phyloP scores from a whole-genome alignment of 768 basidiomycete genomes.

The Mycena filopes region DNA sequence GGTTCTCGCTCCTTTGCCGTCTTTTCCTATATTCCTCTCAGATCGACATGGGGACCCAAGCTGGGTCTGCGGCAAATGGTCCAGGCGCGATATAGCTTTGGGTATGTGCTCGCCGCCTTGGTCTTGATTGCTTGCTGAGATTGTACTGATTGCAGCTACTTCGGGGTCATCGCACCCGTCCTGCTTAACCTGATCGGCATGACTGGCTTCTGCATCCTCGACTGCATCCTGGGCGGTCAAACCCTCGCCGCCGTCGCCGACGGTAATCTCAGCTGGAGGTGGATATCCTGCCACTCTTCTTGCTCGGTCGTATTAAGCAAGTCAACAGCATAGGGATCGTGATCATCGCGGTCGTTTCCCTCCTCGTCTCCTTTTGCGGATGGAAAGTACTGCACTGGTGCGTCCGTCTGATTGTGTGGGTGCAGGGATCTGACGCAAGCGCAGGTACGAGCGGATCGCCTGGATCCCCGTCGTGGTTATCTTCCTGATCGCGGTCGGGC shows the following conservation, averaged over 20 bases:
- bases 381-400: constrained; percentile 59
- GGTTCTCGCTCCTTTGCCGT: background rate
- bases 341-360: constrained; percentile 74
- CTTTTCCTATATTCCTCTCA: constrained; percentile 26
- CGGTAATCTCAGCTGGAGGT: constrained; percentile 57
- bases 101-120: constrained; percentile 36
- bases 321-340: constrained; percentile 80
- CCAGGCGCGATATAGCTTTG: constrained; percentile 59
- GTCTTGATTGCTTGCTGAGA: background rate
- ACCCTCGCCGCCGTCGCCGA: constrained; percentile 54
- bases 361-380: constrained; percentile 73
- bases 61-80: constrained; percentile 91
- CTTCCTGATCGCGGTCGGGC: constrained; percentile 75
- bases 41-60: constrained; percentile 82
- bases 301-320: background rate
- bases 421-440: background rate
- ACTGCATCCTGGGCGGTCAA: constrained; percentile 77
- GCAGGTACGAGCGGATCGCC: constrained; percentile 73
- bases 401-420: background rate
- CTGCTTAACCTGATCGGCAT: constrained; percentile 71
- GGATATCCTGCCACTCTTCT: constrained; percentile 30
- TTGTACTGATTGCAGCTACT: constrained; percentile 60
- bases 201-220: constrained; percentile 77
- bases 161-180: constrained; percentile 69
- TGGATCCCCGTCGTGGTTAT: constrained; percentile 86